Conservation (phyloP, 169 alveolate genomes). For the Cryptosporidium felis region DNA sequence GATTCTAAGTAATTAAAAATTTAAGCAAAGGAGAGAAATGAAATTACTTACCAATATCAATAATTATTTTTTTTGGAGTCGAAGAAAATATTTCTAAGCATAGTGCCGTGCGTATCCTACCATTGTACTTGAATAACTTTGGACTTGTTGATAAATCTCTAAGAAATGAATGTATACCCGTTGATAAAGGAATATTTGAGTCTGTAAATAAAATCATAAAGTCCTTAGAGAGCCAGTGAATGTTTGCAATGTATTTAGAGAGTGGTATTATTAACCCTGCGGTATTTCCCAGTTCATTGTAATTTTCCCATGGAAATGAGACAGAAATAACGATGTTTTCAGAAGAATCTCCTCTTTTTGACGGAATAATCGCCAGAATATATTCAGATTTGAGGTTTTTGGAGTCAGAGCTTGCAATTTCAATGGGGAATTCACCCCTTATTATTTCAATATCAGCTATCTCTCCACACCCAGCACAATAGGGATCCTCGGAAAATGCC, state of each 20-base stretch:
- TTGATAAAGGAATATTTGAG: constrained; percentile 2
- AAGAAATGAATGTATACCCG: constrained; percentile 32
- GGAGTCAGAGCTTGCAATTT: not conserved
- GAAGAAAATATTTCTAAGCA: constrained; percentile 15
- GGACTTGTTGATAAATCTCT: constrained; percentile 8
- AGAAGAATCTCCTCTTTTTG: constrained; percentile 51
- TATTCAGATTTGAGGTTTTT: not conserved
- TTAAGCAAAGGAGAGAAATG: not conserved
- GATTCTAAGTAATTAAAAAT: constrained; percentile 26
- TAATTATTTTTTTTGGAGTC: constrained; percentile 37
- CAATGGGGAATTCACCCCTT: not conserved
- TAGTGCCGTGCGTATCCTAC: constrained; percentile 47
- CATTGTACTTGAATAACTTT: not conserved
- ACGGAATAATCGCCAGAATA: constrained; percentile 34
- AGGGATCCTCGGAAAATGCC: not conserved
- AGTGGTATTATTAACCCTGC: constrained; percentile 40
- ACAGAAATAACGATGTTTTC: constrained; percentile 19
- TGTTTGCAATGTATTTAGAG: constrained; percentile 4
- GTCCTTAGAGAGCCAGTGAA: constrained; percentile 54
- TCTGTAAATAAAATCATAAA: constrained; percentile 42
- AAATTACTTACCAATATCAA: constrained; percentile 49
- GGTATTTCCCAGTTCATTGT: not conserved
- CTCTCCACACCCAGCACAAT: constrained; percentile 23
- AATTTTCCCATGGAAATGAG: constrained; percentile 35
- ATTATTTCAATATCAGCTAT: constrained; percentile 29